Evolutionary conservation across 768 basidiomycete species (phyloP), one percentile per base, ranked within the genome.

Genomic region (Hirschioporus abietinus): DNA sequence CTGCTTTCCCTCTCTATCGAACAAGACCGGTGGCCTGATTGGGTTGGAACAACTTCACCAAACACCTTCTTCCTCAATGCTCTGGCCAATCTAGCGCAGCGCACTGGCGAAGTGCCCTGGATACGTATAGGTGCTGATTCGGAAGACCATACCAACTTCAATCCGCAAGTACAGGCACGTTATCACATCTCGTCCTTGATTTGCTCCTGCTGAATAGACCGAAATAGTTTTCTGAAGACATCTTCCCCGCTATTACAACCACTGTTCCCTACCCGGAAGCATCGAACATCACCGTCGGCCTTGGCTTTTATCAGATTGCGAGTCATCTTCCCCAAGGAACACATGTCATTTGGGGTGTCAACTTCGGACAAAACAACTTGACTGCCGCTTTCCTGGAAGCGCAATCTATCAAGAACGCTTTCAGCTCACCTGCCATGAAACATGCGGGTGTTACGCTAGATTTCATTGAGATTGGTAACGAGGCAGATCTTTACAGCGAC

Each of bases 11-110:
- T 90, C 69, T 90, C 88, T 34, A 83, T 90, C 64, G 90, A 90
- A 70, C 84, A 88, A 74, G 89, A 91, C 69, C 78, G 86, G 35
- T 90, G 88, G 88, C 77, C 80, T 10, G 88, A 89, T 68, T 91
- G 89, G 89, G 76, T 76, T 12, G 89, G 90, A 0, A 79, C 78
- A 10, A 66, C 70, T 7, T 75, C 80, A 1, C 78, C 77, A 35
- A 90, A 91, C 70, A 66, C 81, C 20, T 90, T 89, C 75, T 84
- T 87, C 68, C 81, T 79, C 77, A 88, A 86, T 66, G 81, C 83
- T 3, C 78, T 91, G 63, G 77, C 83, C 64, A 88, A 88, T 73
- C 72, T 88, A 66, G 83, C 78, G 26, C 70, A 74, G 36, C 77
- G 88, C 30, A 83, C 86, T 5, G 84, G 87, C 1, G 71, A 74